Conservation (phyloP, 208 protist species). For the Leishmania mexicana region DNA sequence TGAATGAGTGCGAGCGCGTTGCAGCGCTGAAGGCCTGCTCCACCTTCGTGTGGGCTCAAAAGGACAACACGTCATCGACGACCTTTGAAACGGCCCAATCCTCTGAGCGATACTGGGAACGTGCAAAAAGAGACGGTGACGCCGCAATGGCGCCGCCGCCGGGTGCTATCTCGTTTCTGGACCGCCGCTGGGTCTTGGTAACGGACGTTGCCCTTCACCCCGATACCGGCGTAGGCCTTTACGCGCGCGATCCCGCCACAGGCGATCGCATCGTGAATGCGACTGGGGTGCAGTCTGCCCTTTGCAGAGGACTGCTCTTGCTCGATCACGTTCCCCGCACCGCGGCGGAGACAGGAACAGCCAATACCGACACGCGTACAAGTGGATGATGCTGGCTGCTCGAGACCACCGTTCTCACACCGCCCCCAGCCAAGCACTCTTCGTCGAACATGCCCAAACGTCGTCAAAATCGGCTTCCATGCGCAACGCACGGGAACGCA, state of each 20-base stretch:
- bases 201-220: slow-evolving; percentile 1
- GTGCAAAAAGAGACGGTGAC: neutral
- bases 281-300: neutral
- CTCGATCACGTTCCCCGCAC: slow-evolving; percentile 51
- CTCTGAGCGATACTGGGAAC: slow-evolving; percentile 1
- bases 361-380: no score
- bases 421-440: neutral
- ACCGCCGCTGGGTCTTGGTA: slow-evolving; percentile 4
- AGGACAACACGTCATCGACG: slow-evolving; percentile 3
- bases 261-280: slow-evolving; percentile 7
- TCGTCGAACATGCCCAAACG: neutral
- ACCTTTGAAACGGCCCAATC: neutral
- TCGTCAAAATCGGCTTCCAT: neutral
- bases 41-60: slow-evolving; percentile 29
- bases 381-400: neutral
- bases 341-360: neutral
- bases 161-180: neutral
- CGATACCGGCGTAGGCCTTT: neutral
- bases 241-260: neutral
- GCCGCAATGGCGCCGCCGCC: neutral
- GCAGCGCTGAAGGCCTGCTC: slow-evolving; percentile 13
- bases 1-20: slow-evolving; percentile 17
- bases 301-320: slow-evolving; percentile 21
- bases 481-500: neutral
- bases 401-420: neutral